phyloP scores from a whole-genome alignment of 2,329 filamentous ascomycete genomes.

The Trichoderma breve region DNA sequence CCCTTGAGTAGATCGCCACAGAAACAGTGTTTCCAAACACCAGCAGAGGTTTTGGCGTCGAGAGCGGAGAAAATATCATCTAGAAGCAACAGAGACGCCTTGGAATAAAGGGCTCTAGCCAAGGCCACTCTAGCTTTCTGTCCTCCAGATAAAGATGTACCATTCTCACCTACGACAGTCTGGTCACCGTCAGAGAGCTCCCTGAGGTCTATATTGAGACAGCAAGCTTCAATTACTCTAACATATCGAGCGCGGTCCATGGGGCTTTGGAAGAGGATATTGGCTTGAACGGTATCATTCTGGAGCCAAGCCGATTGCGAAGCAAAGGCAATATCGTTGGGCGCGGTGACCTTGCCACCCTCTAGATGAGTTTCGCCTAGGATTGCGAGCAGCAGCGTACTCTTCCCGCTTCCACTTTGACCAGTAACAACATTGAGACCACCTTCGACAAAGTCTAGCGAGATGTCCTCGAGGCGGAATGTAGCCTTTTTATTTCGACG shows the following conservation, averaged over 20 bases:
- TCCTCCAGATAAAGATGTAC: constrained; percentile 54
- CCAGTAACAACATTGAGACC: constrained; percentile 56
- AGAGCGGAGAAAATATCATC: constrained; percentile 61
- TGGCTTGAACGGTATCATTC: constrained; percentile 54
- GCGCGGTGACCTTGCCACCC: constrained; percentile 46
- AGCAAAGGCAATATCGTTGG: constrained; percentile 54
- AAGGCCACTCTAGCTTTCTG: constrained; percentile 57
- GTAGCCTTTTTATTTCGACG: constrained; percentile 49
- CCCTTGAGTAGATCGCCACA: constrained; percentile 53
- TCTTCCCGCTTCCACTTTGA: constrained; percentile 56
- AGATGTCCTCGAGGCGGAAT: constrained; percentile 49
- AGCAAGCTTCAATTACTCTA: constrained; percentile 55
- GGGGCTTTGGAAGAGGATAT: constrained; percentile 53
- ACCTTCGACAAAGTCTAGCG: constrained; percentile 51
- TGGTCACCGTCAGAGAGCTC: constrained; percentile 51
- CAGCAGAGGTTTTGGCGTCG: constrained; percentile 56
- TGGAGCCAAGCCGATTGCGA: constrained; percentile 59
- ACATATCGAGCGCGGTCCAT: constrained; percentile 55
- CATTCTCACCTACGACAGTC: constrained; percentile 54
- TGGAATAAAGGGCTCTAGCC: constrained; percentile 57
- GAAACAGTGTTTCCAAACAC: constrained; percentile 57
- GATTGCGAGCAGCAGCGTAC: constrained; percentile 53
- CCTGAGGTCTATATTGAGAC: constrained; percentile 49
- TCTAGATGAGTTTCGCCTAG: constrained; percentile 55
- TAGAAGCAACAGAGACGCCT: constrained; percentile 52